Base-by-base conservation (phyloP, 768 basidiomycete genomes). In the Trichaptum fuscoviolaceum region DNA sequence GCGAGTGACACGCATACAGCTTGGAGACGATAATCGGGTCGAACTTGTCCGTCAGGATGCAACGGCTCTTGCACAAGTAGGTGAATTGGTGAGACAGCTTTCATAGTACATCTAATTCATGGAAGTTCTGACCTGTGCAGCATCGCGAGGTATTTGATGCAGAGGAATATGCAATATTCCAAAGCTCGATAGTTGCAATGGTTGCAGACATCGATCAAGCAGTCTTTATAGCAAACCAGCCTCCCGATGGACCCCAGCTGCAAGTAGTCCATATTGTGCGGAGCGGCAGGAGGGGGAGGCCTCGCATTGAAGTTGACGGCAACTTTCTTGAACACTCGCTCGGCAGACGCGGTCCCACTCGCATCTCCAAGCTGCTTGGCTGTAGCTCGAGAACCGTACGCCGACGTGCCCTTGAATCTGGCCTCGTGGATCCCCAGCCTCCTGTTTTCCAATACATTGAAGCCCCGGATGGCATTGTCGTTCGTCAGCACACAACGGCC, bases 311-410 rank as follows among this genome's bases (percentile, higher is more conserved):
- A 15, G 27, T 63, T 30, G 62, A 63, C n/a, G 9, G 7, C 10
- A 26, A 23, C 7, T 63, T 63, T 36, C 62, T 63, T 7, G 24
- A 27, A 34, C 8, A 7, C n/a, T 7, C 62, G n/a, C n/a, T 63
- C 6, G 7, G 34, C 7, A 26, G 35, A 15, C 62, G 24, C 6
- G 62, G 62, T 6, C 62, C 62, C 35, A 10, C 7, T 26, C 8
- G 7, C 7, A 10, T 63, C n/a, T 7, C 24, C 6, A 10, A 6
- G n/a, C 9, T 30, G 15, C 23, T 66, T 63, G 36, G 57, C 17
- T 65, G 64, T 61, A 23, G 23, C 25, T 8, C 68, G 5, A 66
- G 71, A 7, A 72, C 73, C 4, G 66, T 74, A 20, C 64, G 71
- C 0, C 68, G 71, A 0, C 66, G 71, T 1, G 67, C 68, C 0